phyloP scores from a whole-genome alignment of 768 basidiomycete species.

The Phanerodontia chrysosporium region DNA sequence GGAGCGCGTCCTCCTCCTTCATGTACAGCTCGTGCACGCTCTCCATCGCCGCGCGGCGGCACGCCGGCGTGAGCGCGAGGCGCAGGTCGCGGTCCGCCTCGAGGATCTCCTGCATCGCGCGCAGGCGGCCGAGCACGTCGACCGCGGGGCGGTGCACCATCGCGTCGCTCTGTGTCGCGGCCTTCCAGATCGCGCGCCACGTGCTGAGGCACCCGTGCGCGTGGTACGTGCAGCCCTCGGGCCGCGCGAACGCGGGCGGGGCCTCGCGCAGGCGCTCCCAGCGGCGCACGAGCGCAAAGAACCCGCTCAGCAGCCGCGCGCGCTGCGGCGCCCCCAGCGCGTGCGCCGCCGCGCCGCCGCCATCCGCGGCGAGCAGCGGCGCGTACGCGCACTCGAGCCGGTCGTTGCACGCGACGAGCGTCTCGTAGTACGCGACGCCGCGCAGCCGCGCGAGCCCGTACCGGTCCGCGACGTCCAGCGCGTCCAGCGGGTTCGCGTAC shows the following conservation, averaged over 20 bases:
- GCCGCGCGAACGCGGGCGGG: constrained; percentile 28
- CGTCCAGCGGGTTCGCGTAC: constrained; percentile 26
- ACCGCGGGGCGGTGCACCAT: constrained; percentile 22
- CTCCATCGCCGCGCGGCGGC: constrained; percentile 31
- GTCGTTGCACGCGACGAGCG: constrained; percentile 4
- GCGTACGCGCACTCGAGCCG: neutral
- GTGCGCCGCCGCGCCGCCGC: neutral
- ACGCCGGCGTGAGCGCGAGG: constrained; percentile 31
- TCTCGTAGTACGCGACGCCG: constrained; percentile 31
- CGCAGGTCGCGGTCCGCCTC: constrained; percentile 27
- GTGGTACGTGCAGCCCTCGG: constrained; percentile 33
- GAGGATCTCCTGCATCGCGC: constrained; percentile 28
- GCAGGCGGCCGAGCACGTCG: constrained; percentile 35
- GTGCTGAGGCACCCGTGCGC: constrained; percentile 31
- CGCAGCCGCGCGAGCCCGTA: constrained; percentile 24
- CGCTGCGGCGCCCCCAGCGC: constrained; percentile 27
- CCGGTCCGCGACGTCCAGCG: constrained; percentile 29
- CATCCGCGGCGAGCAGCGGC: neutral
- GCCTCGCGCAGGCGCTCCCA: constrained; percentile 30
- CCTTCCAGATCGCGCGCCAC: constrained; percentile 34
- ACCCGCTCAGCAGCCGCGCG: constrained; percentile 31
- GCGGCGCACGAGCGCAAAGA: constrained; percentile 30
- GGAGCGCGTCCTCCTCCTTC: constrained; percentile 18
- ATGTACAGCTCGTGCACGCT: constrained; percentile 26
- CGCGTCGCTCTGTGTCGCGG: constrained; percentile 24